Evolutionary conservation across 31 red algal genomes (phyloP).

Genomic region (Asparagopsis taxiformis): DNA sequence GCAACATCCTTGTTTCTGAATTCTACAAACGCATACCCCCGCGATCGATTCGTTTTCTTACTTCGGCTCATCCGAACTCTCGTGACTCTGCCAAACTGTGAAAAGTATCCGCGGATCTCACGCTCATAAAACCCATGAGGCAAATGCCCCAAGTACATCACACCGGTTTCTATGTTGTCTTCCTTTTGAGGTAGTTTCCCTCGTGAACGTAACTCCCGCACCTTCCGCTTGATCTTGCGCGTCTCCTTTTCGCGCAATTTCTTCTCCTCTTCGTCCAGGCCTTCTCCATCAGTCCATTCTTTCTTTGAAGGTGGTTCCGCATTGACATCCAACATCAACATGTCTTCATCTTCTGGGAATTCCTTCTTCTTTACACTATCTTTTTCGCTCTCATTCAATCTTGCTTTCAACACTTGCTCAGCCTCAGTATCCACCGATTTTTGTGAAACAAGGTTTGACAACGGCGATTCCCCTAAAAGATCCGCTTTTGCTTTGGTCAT

Average conservation of each 20-base stretch:
- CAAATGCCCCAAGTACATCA: conserved; percentile 95
- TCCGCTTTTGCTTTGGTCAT: conserved; percentile 33
- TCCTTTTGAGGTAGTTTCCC: conserved; percentile 29
- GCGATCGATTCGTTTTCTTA: conserved; percentile 46
- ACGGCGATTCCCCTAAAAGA: conserved; percentile 23
- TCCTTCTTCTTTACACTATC: neutral
- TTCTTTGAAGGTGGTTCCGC: neutral
- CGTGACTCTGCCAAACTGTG: conserved; percentile 88
- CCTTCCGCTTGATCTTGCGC: conserved; percentile 27
- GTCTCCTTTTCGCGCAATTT: conserved; percentile 25
- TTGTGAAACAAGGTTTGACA: conserved; percentile 18
- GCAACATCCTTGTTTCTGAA: conserved; percentile 86
- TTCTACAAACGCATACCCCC: conserved; percentile 93
- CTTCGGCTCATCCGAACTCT: conserved; percentile 76
- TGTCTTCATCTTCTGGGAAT: neutral
- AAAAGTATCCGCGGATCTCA: conserved; percentile 80
- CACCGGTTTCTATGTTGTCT: conserved; percentile 28
- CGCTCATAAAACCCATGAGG: conserved; percentile 97
- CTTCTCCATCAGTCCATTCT: neutral
- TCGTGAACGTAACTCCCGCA: conserved; percentile 8
- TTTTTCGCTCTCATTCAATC: neutral
- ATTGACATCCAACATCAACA: too few species aligned
- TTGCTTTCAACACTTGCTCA: neutral
- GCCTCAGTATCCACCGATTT: conserved; percentile 18
- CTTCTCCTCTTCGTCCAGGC: conserved; percentile 5